Evolutionary conservation across 306 rosid genomes (phyloP), one percentile per base, ranked within the genome.

Genomic region (Crotalaria pallida): DNA sequence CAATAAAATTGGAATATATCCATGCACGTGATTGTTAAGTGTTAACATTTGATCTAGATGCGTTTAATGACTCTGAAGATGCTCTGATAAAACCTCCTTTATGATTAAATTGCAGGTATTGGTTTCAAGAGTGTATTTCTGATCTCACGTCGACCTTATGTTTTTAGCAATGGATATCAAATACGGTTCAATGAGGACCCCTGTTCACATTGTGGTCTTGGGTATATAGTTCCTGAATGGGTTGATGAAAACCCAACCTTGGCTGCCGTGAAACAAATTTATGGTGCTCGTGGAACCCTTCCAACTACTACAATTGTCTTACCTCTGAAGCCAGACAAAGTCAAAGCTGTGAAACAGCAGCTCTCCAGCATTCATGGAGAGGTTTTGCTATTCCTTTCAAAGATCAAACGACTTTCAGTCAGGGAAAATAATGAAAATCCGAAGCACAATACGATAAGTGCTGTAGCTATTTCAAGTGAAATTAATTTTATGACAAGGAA

Each of bases 351-450:
- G 67, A 80, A 75, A 79, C 76, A 66, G 15, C 91, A 88, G 29
- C 95, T 88, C 48, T 88, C 91, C 7, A 56, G 8, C 53, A 69
- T 88, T 53, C 91, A 85, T 57, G 87, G 88, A 0, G 87, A 88
- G 55, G 63, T 85, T 48, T 69, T 88, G 11, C 22, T 88, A 23
- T 88, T 88, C 51, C 89, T 88, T 16, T 43, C 86, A 15, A 88
- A 86, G 70, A 82, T 88, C 18, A 88, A 59, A 61, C 59, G 70
- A 8, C 87, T 88, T 56, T 80, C 89, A 1, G 80, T 82, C 26
- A 77, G 78, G 45, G 89, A 86, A 70, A 71, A 45, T 6, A 79
- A 81, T 8, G 76, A 80, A 36, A 83, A 88, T 64, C 81, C 80
- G 0, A 45, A 7, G 45, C 74, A 74, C 29, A 82, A 71, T 33